These are phyloP conservation scores for Luffa aegyptiaca DNA, from an alignment of 306 rosid genomes.

Conservation along the genomic window DNA sequence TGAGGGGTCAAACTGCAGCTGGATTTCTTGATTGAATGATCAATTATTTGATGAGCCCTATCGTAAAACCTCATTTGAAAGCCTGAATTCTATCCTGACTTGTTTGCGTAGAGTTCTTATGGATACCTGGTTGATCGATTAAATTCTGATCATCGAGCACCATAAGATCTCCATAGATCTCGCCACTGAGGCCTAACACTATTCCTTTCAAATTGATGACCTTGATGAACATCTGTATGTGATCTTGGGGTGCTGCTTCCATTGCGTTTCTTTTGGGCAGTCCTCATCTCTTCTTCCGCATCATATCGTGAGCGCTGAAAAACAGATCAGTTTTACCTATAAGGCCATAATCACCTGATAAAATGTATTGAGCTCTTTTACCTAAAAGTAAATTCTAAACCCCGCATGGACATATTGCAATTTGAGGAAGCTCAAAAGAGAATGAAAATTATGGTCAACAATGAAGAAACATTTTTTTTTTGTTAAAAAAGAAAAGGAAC, in stretches of 20 bases:
- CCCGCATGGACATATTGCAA: neutral
- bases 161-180: conserved; percentile 55
- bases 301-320: conserved; percentile 76
- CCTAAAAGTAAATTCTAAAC: neutral
- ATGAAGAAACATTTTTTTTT: neutral
- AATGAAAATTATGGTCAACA: neutral
- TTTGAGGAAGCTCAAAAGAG: neutral
- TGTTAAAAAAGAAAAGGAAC: too few relatives aligned
- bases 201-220: conserved; percentile 52
- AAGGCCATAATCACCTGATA: neutral
- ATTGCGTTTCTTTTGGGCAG: conserved; percentile 52
- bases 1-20: neutral
- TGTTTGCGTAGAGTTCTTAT: conserved; percentile 16
- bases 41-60: neutral
- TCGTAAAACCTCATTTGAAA: neutral
- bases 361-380: neutral
- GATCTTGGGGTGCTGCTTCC: conserved; percentile 52
- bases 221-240: conserved; percentile 49
- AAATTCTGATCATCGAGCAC: conserved; percentile 45
- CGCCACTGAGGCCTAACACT: conserved; percentile 56
- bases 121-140: conserved; percentile 42
- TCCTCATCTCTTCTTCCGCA: conserved; percentile 84
- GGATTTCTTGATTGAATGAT: neutral
- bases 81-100: neutral
- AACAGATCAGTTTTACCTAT: neutral